Evolutionary conservation across 345 rosid genomes (phyloP), one percentile per base, ranked within the genome.

Genomic region (Raphanus raphanistrum): DNA sequence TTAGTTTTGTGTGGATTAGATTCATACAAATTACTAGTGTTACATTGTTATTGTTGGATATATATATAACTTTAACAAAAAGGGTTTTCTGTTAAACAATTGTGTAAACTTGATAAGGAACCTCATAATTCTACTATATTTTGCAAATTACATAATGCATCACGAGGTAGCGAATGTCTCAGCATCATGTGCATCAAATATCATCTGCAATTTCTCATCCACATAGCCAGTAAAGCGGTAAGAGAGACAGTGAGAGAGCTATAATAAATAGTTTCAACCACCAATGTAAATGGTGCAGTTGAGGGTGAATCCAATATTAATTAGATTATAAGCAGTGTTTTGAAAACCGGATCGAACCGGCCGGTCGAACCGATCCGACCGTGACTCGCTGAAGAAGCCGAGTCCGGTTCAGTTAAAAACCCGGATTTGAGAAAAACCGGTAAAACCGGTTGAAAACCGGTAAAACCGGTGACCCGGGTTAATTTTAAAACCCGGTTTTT

Each of bases 191-290:
- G 75, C 32, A 33, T 77, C 71, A 75, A 70, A 70, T 70, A 70
- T 41, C 57, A 66, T 57, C 29, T 57, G 62, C 36, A 78, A 57
- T 8, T 65, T 35, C 32, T 71, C 43, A 64, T 11, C 7, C 48
- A 65, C 36, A 61, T 68, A 76, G 48, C 60, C 74, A 45, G 50
- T 68, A 45, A 45, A 68, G 63, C 21, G 21, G 38, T 29, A 61
- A 61, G 55, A 41, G 54, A 65, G 61, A 43, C 38, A 58, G 67
- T 38, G 21, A 21, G 73, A 67, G 68, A 43, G 27, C 15, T 27
- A 52, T 69, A 29, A 63, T 70, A 63, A 77, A 77, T 77, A 52
- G 71, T 63, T 43, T 41, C 72, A 77, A 71, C 80, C 66, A 77
- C 80, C 76, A 71, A 77, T 71, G 58, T 52, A 64, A 63, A 17